phyloP scores from a whole-genome alignment of 208 protist genomes.

The Acanthamoeba sp. region DNA sequence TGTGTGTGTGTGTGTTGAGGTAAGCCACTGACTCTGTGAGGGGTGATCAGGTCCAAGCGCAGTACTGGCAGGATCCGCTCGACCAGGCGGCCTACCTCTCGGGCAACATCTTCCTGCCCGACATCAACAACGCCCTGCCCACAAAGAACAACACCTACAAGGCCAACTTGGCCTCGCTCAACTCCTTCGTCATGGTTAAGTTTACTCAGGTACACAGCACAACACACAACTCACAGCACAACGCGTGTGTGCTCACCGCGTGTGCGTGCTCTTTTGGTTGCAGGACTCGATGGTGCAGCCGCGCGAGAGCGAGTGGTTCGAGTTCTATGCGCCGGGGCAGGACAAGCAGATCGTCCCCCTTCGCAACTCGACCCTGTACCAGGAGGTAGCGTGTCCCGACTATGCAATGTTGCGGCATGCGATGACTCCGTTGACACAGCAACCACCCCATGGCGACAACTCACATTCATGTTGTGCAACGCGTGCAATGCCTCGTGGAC shows the following conservation, averaged over 20 bases:
- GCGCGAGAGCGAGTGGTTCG: slow-evolving; percentile 84
- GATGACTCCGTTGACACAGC: background rate
- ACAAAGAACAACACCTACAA: slow-evolving; percentile 81
- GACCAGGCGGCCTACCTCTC: slow-evolving; percentile 77
- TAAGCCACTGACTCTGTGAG: slow-evolving; percentile 22
- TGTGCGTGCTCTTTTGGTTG: slow-evolving; percentile 54
- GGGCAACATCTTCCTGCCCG: slow-evolving; percentile 81
- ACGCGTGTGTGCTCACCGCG: background rate
- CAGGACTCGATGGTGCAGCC: slow-evolving; percentile 79
- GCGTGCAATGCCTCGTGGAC: background rate
- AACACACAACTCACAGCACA: slow-evolving; percentile 54
- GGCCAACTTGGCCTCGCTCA: slow-evolving; percentile 76
- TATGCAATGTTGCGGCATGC: background rate
- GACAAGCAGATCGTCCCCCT: slow-evolving; percentile 75
- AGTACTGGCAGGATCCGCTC: slow-evolving; percentile 85
- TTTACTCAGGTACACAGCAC: slow-evolving; percentile 79
- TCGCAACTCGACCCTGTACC: slow-evolving; percentile 77
- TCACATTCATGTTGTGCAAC: background rate
- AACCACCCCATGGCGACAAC: too few relatives aligned
- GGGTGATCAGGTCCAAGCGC: slow-evolving; percentile 65
- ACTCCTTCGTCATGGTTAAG: slow-evolving; percentile 81
- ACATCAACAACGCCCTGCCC: slow-evolving; percentile 85
- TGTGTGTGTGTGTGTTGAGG: slow-evolving; percentile 71
- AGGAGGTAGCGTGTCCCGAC: slow-evolving; percentile 30
- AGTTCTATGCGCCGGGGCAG: slow-evolving; percentile 81